Evolutionary conservation across 352 stramenopile genomes (phyloP).

Genomic region (Phytopythium ostracodes): DNA sequence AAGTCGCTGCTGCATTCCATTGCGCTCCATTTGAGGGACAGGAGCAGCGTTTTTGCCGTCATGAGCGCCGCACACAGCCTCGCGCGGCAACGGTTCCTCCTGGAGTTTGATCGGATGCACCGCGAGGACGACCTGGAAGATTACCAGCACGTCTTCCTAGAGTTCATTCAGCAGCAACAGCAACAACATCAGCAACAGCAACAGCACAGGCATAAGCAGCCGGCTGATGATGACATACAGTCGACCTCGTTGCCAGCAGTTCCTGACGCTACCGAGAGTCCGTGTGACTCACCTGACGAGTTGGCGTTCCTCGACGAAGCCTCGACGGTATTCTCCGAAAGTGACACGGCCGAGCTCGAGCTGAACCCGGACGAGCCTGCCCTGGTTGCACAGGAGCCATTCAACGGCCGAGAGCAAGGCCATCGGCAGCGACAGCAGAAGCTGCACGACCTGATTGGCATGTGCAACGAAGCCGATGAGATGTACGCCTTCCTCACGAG

Average conservation of each 20-base stretch:
- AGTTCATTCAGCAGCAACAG: constrained; percentile 7
- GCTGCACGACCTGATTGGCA: background rate
- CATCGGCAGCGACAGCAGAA: constrained; percentile 13
- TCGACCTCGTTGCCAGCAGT: too few relatives aligned
- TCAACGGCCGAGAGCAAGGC: background rate
- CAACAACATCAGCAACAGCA: constrained; percentile 1
- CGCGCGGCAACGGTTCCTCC: constrained; percentile 36
- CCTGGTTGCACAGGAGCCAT: background rate
- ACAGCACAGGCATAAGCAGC: background rate
- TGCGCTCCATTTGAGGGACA: constrained; percentile 32
- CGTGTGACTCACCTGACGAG: background rate
- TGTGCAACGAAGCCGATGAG: constrained; percentile 52
- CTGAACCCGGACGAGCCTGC: background rate
- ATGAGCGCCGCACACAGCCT: constrained; percentile 41
- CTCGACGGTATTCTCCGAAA: background rate
- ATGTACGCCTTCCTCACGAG: constrained; percentile 51
- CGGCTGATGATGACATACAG: background rate
- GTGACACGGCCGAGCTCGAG: background rate
- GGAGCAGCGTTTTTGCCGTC: constrained; percentile 17
- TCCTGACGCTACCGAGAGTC: background rate
- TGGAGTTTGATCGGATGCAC: constrained; percentile 58
- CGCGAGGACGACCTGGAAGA: constrained; percentile 47
- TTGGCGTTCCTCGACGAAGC: background rate
- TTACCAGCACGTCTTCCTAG: constrained; percentile 25
- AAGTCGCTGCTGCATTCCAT: constrained; percentile 62